Conservation (phyloP, 768 basidiomycete genomes). For the Filobasidium wieringae region DNA sequence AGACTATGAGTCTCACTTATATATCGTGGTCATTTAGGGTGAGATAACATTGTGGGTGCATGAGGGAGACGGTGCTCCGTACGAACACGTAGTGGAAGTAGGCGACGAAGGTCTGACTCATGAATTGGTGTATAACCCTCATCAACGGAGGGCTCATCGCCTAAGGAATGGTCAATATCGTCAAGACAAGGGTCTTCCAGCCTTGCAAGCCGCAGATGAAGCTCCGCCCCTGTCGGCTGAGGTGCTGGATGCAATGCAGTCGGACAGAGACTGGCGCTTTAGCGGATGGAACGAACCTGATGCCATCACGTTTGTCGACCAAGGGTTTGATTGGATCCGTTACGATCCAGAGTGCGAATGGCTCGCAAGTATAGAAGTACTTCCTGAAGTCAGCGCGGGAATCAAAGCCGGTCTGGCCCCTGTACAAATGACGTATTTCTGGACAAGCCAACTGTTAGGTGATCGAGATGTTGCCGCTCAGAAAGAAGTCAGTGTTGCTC, state of each 20-base stretch:
- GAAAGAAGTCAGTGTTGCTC: conserved; percentile 66
- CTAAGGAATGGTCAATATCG: conserved; percentile 26
- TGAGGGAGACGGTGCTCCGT: conserved; percentile 97
- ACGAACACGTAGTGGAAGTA: conserved; percentile 96
- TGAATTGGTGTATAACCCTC: conserved; percentile 82
- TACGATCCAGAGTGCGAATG: conserved; percentile 99
- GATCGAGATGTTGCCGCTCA: conserved; percentile 96
- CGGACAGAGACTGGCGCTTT: conserved; percentile 59
- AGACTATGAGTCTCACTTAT: neutral
- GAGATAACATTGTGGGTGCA: conserved; percentile 98
- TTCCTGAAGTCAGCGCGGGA: conserved; percentile 2
- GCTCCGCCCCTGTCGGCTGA: conserved; percentile 17
- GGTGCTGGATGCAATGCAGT: conserved; percentile 12
- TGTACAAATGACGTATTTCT: conserved; percentile 71
- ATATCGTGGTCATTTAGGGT: conserved; percentile 47
- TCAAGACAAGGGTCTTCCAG: conserved; percentile 25
- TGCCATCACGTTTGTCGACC: conserved; percentile 80
- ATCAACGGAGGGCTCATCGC: conserved; percentile 20
- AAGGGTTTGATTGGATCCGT: conserved; percentile 98
- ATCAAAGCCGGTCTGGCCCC: neutral
- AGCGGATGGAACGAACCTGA: conserved; percentile 97
- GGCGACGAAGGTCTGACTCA: conserved; percentile 71
- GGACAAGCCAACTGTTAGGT: conserved; percentile 88
- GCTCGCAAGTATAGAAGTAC: conserved; percentile 73
- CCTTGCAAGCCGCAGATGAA: conserved; percentile 16